phyloP scores from a whole-genome alignment of 805 yeast species.

The Starmerella etchellsii region DNA sequence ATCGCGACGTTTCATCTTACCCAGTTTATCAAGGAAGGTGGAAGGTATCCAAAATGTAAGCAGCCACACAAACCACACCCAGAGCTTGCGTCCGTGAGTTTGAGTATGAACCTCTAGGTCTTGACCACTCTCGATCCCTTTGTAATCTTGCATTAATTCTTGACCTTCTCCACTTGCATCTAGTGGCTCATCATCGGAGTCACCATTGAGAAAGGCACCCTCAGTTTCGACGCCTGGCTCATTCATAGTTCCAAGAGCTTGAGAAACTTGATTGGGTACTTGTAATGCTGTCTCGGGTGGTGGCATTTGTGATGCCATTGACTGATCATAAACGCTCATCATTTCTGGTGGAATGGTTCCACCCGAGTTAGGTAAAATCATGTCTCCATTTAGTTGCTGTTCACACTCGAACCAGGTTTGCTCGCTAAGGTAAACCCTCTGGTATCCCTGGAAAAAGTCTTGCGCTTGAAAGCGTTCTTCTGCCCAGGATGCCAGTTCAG shows the following conservation, averaged over 20 bases:
- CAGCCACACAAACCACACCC: constrained; percentile 32
- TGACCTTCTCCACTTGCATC: constrained; percentile 18
- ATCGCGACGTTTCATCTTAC: constrained; percentile 31
- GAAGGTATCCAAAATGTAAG: constrained; percentile 33
- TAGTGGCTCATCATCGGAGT: constrained; percentile 26
- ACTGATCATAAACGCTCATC: neutral
- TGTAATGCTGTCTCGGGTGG: constrained; percentile 10
- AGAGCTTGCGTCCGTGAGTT: constrained; percentile 25
- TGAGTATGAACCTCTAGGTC: constrained; percentile 25
- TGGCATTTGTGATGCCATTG: constrained; percentile 5
- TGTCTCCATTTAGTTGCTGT: constrained; percentile 9
- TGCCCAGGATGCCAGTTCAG: constrained; percentile 26
- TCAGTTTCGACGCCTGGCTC: constrained; percentile 1
- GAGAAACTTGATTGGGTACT: constrained; percentile 14
- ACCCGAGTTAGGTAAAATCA: neutral
- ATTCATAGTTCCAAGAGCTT: constrained; percentile 10
- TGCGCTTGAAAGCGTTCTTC: constrained; percentile 24
- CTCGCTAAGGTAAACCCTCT: constrained; percentile 30
- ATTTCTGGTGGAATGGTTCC: neutral
- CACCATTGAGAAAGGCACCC: constrained; percentile 20
- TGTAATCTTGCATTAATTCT: constrained; percentile 20
- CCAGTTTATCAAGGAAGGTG: constrained; percentile 25
- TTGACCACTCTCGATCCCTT: constrained; percentile 27
- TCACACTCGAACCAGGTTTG: constrained; percentile 30
- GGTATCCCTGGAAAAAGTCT: constrained; percentile 28